Evolutionary conservation across 2,329 filamentous ascomycete species (phyloP).

Genomic region (Trichocomaceae sp.): DNA sequence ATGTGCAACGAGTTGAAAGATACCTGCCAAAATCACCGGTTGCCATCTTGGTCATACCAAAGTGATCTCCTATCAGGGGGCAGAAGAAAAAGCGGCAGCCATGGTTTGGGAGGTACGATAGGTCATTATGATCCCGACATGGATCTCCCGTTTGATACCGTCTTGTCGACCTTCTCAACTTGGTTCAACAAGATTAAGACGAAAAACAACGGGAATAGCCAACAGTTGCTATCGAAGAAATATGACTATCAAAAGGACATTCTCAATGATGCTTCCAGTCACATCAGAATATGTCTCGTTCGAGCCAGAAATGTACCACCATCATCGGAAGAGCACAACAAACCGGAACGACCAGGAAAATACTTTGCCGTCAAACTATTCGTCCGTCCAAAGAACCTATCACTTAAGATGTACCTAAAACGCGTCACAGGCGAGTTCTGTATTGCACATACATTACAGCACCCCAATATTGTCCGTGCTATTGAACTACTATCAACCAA

Average conservation of each 20-base stretch:
- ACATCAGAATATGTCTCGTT: constrained; percentile 5
- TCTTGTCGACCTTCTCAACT: constrained; percentile 1
- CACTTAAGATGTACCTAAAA: background rate
- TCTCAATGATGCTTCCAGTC: background rate
- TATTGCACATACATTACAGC: constrained; percentile 16
- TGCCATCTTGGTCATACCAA: constrained; percentile 1
- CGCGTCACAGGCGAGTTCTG: constrained; percentile 6
- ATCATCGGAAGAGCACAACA: constrained; percentile 18
- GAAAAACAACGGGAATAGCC: background rate
- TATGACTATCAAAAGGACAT: constrained; percentile 4
- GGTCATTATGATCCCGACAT: constrained; percentile 2
- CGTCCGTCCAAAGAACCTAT: constrained; percentile 12
- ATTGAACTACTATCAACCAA: constrained; percentile 24
- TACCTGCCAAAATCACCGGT: background rate
- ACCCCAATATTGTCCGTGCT: constrained; percentile 26
- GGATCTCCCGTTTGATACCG: background rate
- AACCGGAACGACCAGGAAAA: constrained; percentile 13
- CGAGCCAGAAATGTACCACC: constrained; percentile 16
- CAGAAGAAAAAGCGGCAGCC: background rate
- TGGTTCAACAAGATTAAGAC: background rate
- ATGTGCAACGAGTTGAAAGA: background rate
- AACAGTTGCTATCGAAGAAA: background rate
- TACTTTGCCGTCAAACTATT: constrained; percentile 26
- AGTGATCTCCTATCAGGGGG: background rate
- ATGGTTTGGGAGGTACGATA: background rate